Conservation (phyloP, 805 yeast species). For the Yamadazyma akitaensis region DNA sequence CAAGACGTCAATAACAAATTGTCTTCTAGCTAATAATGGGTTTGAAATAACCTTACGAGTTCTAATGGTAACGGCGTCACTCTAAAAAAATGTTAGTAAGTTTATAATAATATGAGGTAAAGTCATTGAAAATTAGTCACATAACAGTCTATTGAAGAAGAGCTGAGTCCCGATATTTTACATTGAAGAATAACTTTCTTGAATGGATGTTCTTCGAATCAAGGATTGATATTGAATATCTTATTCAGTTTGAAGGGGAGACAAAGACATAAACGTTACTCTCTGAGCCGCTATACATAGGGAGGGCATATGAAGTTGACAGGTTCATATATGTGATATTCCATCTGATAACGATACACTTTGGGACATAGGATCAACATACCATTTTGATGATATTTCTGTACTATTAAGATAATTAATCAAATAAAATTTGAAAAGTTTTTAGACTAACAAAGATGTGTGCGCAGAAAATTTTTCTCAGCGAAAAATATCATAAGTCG, state of each 20-base stretch:
- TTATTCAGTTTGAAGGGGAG: too few relatives aligned
- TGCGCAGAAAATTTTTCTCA: constrained; percentile 10
- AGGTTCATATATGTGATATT: not conserved
- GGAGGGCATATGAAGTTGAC: not conserved
- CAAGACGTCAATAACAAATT: constrained; percentile 97
- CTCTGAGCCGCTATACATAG: too few relatives aligned
- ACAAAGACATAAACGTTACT: too few relatives aligned
- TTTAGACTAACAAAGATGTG: constrained; percentile 8
- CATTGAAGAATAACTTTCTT: too few relatives aligned
- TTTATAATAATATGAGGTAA: too few relatives aligned
- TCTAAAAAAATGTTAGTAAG: constrained; percentile 45
- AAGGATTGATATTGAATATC: too few relatives aligned
- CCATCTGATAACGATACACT: not conserved
- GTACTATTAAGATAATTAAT: constrained; percentile 6
- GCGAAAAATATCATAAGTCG: constrained; percentile 5
- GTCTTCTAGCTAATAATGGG: constrained; percentile 99
- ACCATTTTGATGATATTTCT: constrained; percentile 20
- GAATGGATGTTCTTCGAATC: too few relatives aligned
- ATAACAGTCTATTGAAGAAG: not conserved
- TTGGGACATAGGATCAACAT: constrained; percentile 10
- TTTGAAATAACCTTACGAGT: constrained; percentile 98
- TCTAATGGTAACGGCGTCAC: constrained; percentile 99
- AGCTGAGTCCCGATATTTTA: not conserved
- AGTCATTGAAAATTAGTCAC: not conserved
- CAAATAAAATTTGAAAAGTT: constrained; percentile 15